Base-by-base conservation (phyloP, 352 stramenopile species). In the Globisporangium nunn region DNA sequence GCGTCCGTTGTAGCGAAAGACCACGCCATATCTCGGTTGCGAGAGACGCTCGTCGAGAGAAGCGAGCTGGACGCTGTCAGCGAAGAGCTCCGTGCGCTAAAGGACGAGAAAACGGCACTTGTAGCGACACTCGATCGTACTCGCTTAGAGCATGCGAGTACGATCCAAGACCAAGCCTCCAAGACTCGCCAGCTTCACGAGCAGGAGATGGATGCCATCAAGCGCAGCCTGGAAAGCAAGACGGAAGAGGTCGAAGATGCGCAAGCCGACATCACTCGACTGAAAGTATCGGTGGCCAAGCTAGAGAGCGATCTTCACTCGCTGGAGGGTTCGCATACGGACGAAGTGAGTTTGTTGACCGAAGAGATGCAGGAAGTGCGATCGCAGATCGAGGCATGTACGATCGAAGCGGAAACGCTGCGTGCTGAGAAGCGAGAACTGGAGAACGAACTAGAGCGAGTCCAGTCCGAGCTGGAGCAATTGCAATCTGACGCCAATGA, bases 71-170 rank as follows among this genome's bases (percentile, higher is more conserved):
- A 73, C 1, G 74, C 60, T 14, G 50, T 91, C 1, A 66, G 78
- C 43, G 68, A 72, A 35, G 64, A 79, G 45, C 50, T 89, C 50
- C 28, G 47, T 31, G 53, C 61, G 0, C 49, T 87, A 0, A 74
- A 68, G 52, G 64, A 74, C 33, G 75, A 89, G 41, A 87, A 87
- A 52, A 72, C 71, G 43, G 51, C 71, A 18, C 53, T 88, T n/a
- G 37, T 82, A 15, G 64, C 77, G 44, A 55, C 71, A 4, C 64
- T 88, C 11, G 63, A 78, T 43, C 65, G 58, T 7, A 49, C 63
- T 12, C 67, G 80, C n/a, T 61, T 62, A 15, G 73, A 85, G 23
- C 67, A 83, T 37, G 56, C 71, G 28, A 72, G 57, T 28, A 41
- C 59, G 1, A 43, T 67, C 6, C 23, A 71, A 0, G 74, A 81